Base-by-base conservation (phyloP, 2,329 filamentous ascomycete genomes). In the Penicillium sclerotiorum region DNA sequence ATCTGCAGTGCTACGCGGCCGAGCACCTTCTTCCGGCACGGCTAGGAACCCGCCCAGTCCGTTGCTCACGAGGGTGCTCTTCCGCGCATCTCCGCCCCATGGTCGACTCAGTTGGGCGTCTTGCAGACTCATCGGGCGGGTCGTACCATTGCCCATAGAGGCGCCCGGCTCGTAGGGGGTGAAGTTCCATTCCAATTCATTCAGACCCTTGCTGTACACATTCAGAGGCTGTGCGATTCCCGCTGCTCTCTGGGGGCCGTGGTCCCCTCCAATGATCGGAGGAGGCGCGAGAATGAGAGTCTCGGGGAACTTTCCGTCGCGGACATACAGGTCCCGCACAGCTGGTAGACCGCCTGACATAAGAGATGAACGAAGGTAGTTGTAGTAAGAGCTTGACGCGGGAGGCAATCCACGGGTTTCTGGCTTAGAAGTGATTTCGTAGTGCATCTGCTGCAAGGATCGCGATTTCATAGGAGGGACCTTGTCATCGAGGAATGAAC, bases 331-430 rank as follows among this genome's bases (percentile, higher is more conserved):
- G 18, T 86, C 82, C 28, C 80, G 80, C 8, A 97, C 79, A 28
- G 80, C 82, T 1, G 91, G 90, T 7, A 97, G 79, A 7, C 84
- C 82, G 54, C 87, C 87, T 13, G 84, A 81, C 52, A 94, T 83
- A 25, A 97, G 82, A 0, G 90, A 95, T n/a, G 82, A 82, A 21
- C 90, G 86, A 17, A 97, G 82, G 70, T 96, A 96, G 53, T 84
- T 82, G 71, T 96, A 95, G 74, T 96, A 95, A 15, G 79, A 81
- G 20, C 75, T 72, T 6, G 77, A 73, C 1, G 80, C 76, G 0
- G 76, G 72, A 42, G 79, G 76, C 43, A 80, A 68, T 9, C 75
- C 71, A 52, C 83, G 87, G 9, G 85, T 78, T 18, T 84, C 82
- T 0, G 82, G 74, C 4, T 62, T 50, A 6, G 69, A 71, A 9